phyloP scores from a whole-genome alignment of 2,329 filamentous ascomycete species.

The Xylaria sp. region DNA sequence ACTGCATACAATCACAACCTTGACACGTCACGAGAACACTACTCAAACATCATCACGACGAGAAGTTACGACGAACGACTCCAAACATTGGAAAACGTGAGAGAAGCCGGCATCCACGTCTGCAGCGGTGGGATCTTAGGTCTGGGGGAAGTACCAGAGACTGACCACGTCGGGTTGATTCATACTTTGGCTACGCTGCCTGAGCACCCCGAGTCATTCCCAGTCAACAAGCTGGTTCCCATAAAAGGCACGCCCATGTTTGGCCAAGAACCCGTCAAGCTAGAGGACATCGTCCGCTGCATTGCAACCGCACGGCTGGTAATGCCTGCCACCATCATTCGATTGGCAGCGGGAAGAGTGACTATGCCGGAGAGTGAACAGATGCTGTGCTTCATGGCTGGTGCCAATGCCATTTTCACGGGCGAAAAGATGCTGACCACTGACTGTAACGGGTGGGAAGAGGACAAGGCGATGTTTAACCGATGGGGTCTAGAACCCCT shows the following conservation, averaged over 20 bases:
- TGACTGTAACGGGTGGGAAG: slow-evolving; percentile 89
- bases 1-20: slow-evolving; percentile 97
- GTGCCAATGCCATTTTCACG: slow-evolving; percentile 94
- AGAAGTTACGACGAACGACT: slow-evolving; percentile 88
- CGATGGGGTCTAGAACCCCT: slow-evolving; percentile 86
- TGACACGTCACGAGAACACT: slow-evolving; percentile 89
- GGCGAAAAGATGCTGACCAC: slow-evolving; percentile 97
- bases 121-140: slow-evolving; percentile 91
- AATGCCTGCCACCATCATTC: slow-evolving; percentile 87
- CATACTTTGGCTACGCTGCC: slow-evolving; percentile 85
- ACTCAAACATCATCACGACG: slow-evolving; percentile 86
- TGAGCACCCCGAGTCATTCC: slow-evolving; percentile 87
- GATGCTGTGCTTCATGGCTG: slow-evolving; percentile 87
- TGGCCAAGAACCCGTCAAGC: slow-evolving; percentile 76
- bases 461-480: slow-evolving; percentile 85
- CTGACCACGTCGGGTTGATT: slow-evolving; percentile 84
- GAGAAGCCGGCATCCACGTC: slow-evolving; percentile 87
- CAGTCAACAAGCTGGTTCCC: slow-evolving; percentile 89
- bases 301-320: slow-evolving; percentile 85
- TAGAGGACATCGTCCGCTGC: slow-evolving; percentile 82
- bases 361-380: slow-evolving; percentile 90
- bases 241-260: slow-evolving; percentile 91
- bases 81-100: slow-evolving; percentile 80
- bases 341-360: slow-evolving; percentile 85
- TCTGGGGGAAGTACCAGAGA: slow-evolving; percentile 76